A percentile compares a stretch with the other conserved stretches of the same genome.
These are phyloP conservation scores for Luffa aegyptiaca DNA, from an alignment of 306 rosid genomes.

Conservation along the genomic window DNA sequence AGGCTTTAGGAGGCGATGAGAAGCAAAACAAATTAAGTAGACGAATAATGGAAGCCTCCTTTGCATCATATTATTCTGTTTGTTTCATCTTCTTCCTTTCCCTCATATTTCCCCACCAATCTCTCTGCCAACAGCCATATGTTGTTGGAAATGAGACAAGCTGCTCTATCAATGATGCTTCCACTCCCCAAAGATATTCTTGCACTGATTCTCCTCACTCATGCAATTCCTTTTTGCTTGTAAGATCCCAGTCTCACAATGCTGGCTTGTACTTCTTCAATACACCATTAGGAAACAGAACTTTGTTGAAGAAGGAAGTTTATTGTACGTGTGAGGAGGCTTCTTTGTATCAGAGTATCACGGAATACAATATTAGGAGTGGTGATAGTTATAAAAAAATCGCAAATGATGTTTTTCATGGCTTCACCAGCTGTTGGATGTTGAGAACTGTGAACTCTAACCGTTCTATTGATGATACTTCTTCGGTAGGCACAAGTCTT, in stretches of 20 bases:
- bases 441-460: neutral
- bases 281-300: neutral
- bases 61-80: neutral
- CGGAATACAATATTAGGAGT: neutral
- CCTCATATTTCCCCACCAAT: slow-evolving; percentile 11
- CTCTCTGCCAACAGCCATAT: slow-evolving; percentile 35
- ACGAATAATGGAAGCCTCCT: too few species aligned
- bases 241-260: slow-evolving; percentile 27
- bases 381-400: neutral
- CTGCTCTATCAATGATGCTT: slow-evolving; percentile 19
- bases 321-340: neutral
- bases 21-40: too few species aligned
- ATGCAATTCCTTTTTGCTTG: slow-evolving; percentile 32
- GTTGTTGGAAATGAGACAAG: slow-evolving; percentile 18
- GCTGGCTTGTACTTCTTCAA: slow-evolving; percentile 14
- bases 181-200: slow-evolving; percentile 33
- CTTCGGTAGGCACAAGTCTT: neutral
- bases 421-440: neutral
- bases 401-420: neutral
- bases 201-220: slow-evolving; percentile 28
- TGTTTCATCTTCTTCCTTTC: neutral
- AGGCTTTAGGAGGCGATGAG: too few species aligned
- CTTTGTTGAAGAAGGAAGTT: neutral
- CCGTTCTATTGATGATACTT: neutral
- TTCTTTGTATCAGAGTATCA: neutral